phyloP scores from a whole-genome alignment of 805 yeast genomes.

The Myxozyma kluyveri region DNA sequence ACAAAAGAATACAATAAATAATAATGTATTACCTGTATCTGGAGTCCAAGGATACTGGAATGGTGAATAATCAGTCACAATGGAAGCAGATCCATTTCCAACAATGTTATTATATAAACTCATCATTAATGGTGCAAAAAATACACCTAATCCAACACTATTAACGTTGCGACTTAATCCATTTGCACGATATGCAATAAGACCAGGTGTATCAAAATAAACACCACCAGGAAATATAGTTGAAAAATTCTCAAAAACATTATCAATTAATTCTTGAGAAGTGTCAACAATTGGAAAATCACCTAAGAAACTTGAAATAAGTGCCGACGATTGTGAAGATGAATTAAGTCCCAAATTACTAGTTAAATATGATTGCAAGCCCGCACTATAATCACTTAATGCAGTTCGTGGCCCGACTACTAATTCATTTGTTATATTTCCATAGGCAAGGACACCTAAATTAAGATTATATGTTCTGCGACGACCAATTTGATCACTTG shows the following conservation, averaged over 20 bases:
- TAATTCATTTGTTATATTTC: slow-evolving; percentile 6
- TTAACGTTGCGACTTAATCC: slow-evolving; percentile 12
- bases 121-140: slow-evolving; percentile 32
- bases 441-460: not conserved
- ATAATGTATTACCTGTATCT: slow-evolving; percentile 37
- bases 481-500: slow-evolving; percentile 7
- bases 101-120: slow-evolving; percentile 34
- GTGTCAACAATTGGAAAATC: slow-evolving; percentile 19
- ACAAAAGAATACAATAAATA: slow-evolving; percentile 38
- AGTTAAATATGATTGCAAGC: slow-evolving; percentile 2
- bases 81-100: slow-evolving; percentile 33
- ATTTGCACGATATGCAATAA: slow-evolving; percentile 34
- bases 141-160: slow-evolving; percentile 23
- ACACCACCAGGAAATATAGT: slow-evolving; percentile 37
- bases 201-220: slow-evolving; percentile 28
- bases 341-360: not conserved
- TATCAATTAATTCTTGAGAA: slow-evolving; percentile 23
- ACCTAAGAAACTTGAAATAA: not conserved
- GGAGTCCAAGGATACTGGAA: slow-evolving; percentile 37
- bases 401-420: slow-evolving; percentile 11
- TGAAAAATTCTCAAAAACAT: slow-evolving; percentile 29
- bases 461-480: slow-evolving; percentile 3
- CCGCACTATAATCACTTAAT: slow-evolving; percentile 1
- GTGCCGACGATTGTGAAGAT: not conserved
- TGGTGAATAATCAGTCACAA: slow-evolving; percentile 36